These are phyloP conservation scores for Sonneratia caseolaris DNA, from an alignment of 345 rosid species.

Conservation along the genomic window DNA sequence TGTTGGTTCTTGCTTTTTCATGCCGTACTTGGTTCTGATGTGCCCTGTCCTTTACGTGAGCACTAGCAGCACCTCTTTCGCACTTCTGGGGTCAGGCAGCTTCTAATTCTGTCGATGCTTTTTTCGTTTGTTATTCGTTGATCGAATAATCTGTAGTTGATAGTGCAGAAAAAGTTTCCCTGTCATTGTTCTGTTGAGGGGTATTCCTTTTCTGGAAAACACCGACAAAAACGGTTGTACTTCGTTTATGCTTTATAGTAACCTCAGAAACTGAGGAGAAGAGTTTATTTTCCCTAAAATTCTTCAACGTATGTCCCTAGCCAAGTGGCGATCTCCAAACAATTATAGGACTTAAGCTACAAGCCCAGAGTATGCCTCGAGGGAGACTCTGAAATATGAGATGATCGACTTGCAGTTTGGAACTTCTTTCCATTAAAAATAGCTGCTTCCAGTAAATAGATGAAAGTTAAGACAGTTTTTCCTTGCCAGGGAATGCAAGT, in stretches of 20 bases:
- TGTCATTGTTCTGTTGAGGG: background rate
- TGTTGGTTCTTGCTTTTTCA: background rate
- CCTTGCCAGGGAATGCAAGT: too few relatives aligned
- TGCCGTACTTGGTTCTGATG: background rate
- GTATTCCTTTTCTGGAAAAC: background rate
- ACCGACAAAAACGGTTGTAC: background rate
- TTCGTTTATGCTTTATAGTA: too few relatives aligned
- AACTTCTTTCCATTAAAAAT: too few relatives aligned
- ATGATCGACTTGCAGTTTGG: too few relatives aligned
- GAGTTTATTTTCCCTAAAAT: too few relatives aligned
- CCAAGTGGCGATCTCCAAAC: background rate
- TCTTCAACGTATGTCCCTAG: too few relatives aligned
- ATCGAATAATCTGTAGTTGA: background rate
- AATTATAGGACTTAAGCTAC: background rate
- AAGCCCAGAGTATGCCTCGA: too few relatives aligned
- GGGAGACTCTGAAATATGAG: too few relatives aligned
- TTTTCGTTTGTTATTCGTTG: too few relatives aligned
- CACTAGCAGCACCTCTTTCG: background rate
- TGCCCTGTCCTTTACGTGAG: background rate
- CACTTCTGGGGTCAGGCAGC: background rate
- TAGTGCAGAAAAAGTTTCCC: background rate
- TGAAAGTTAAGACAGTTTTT: too few relatives aligned
- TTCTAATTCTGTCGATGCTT: background rate
- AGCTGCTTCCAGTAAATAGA: too few relatives aligned
- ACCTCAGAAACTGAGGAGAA: too few relatives aligned